These are phyloP conservation scores for Debaryomyces udenii DNA, from an alignment of 1,139 yeast genomes.

Conservation along the genomic window DNA sequence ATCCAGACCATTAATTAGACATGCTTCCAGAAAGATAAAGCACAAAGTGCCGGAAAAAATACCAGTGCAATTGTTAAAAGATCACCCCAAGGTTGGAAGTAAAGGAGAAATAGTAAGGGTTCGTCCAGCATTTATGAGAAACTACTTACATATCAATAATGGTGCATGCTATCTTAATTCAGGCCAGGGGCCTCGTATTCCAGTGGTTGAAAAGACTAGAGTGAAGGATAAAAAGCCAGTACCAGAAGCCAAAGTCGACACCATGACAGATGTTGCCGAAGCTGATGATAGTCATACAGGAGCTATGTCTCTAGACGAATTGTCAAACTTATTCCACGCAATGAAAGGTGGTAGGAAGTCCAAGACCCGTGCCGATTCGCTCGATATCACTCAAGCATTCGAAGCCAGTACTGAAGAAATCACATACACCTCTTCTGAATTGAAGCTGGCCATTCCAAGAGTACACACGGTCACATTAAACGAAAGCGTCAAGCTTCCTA, in stretches of 20 bases:
- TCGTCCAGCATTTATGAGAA: constrained; percentile 84
- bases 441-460: constrained; percentile 37
- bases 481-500: constrained; percentile 26
- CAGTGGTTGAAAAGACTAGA: constrained; percentile 50
- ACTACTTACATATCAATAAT: constrained; percentile 66
- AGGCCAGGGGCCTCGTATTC: constrained; percentile 59
- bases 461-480: constrained; percentile 23
- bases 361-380: constrained; percentile 9
- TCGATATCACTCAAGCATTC: constrained; percentile 11
- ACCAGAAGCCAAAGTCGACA: constrained; percentile 14
- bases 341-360: constrained; percentile 21
- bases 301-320: constrained; percentile 45
- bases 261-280: constrained; percentile 11
- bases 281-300: constrained; percentile 15
- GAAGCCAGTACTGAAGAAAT: constrained; percentile 15
- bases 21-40: constrained; percentile 13
- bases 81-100: constrained; percentile 62
- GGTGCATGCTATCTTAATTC: constrained; percentile 71
- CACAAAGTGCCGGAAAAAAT: constrained; percentile 41
- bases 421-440: constrained; percentile 33
- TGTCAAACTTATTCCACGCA: constrained; percentile 38
- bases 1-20: constrained; percentile 12
- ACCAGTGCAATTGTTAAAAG: constrained; percentile 70
- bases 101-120: constrained; percentile 76
- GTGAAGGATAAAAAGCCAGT: constrained; percentile 15